Conservation (phyloP, 2,329 filamentous ascomycete species). For the Alternaria hordeiaustralica region DNA sequence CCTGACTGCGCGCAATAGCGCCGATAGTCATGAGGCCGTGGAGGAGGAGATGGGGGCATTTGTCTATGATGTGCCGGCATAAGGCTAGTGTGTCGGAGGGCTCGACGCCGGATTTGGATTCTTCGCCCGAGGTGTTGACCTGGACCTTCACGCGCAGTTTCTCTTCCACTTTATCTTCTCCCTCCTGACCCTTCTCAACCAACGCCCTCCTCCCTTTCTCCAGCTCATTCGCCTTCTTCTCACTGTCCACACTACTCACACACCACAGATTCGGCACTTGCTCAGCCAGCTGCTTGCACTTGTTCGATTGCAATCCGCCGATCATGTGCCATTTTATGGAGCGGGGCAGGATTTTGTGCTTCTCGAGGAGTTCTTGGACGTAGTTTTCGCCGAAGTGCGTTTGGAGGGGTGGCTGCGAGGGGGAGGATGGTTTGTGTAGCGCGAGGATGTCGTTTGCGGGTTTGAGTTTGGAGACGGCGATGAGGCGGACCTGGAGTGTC, state of each 20-base stretch:
- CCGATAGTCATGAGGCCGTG: slow-evolving; percentile 97
- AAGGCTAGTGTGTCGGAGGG: slow-evolving; percentile 70
- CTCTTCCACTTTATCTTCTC: slow-evolving; percentile 30
- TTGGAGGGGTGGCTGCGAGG: slow-evolving; percentile 51
- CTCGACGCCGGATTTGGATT: slow-evolving; percentile 79
- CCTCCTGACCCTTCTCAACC: slow-evolving; percentile 30
- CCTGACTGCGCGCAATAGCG: slow-evolving; percentile 83
- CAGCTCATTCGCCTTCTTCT: slow-evolving; percentile 85
- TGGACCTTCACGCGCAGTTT: slow-evolving; percentile 82
- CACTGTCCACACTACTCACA: slow-evolving; percentile 86
- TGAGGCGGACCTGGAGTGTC: slow-evolving; percentile 73
- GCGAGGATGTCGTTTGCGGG: slow-evolving; percentile 89
- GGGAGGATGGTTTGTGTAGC: slow-evolving; percentile 66
- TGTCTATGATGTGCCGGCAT: slow-evolving; percentile 71
- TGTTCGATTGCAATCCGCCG: slow-evolving; percentile 89
- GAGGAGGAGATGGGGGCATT: slow-evolving; percentile 76
- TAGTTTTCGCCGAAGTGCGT: slow-evolving; percentile 97
- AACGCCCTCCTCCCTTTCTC: slow-evolving; percentile 75
- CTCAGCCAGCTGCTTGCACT: slow-evolving; percentile 83
- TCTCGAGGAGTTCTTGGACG: slow-evolving; percentile 78
- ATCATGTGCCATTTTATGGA: slow-evolving; percentile 95
- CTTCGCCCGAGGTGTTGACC: slow-evolving; percentile 92
- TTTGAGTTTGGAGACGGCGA: slow-evolving; percentile 96
- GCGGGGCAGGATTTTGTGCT: slow-evolving; percentile 77
- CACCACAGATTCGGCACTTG: slow-evolving; percentile 88